phyloP scores from a whole-genome alignment of 345 rosid species.

The Acer campestre region DNA sequence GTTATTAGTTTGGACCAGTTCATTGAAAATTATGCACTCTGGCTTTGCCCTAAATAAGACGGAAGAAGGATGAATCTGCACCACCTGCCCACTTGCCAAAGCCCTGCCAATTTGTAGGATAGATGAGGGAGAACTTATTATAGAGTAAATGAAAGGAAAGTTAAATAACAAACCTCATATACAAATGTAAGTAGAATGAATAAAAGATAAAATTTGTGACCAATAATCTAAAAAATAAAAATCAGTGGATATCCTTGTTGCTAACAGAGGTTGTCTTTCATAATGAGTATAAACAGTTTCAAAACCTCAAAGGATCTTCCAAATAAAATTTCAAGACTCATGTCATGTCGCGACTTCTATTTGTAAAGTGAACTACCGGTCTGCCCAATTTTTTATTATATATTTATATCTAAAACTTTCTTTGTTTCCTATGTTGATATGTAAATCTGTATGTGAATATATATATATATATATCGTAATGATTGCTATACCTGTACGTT shows the following conservation, averaged over 20 bases:
- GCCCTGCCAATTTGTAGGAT: slow-evolving; percentile 58
- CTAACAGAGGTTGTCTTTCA: background rate
- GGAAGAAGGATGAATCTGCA: slow-evolving; percentile 89
- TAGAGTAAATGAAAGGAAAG: background rate
- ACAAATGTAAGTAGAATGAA: background rate
- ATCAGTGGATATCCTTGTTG: background rate
- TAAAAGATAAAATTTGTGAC: background rate
- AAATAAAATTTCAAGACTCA: slow-evolving; percentile 11
- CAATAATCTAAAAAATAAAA: slow-evolving; percentile 4
- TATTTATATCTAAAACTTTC: background rate
- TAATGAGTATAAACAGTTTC: slow-evolving; percentile 2
- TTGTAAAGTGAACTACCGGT: background rate
- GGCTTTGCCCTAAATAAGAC: slow-evolving; percentile 69
- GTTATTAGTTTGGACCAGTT: slow-evolving; percentile 74
- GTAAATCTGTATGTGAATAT: background rate
- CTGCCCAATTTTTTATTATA: background rate
- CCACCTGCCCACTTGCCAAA: slow-evolving; percentile 79
- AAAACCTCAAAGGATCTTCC: background rate
- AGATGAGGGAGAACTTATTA: slow-evolving; percentile 12
- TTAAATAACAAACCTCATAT: slow-evolving; percentile 8
- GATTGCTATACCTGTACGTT: slow-evolving; percentile 60
- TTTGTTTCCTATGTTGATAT: background rate
- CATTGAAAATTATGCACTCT: slow-evolving; percentile 82
- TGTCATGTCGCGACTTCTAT: background rate
- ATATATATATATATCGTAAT: background rate